Percentiles rank a stretch among this genome's conserved stretches.
These are phyloP conservation scores for Passiflora organensis DNA, from an alignment of 345 rosid genomes.

Conservation along the genomic window DNA sequence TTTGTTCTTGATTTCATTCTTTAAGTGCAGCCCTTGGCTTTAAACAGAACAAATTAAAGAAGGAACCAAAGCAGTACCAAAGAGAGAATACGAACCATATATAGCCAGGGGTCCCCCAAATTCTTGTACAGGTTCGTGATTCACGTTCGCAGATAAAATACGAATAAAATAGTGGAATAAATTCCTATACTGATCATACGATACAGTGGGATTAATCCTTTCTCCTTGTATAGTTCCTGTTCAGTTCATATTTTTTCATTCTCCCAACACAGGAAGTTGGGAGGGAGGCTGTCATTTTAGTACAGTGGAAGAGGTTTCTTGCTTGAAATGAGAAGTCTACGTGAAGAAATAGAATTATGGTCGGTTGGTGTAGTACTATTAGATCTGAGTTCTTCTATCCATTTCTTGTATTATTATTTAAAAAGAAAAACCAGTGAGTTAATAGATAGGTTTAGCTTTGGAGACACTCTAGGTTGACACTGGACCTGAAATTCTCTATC, in stretches of 20 bases:
- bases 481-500: slow-evolving; percentile 35
- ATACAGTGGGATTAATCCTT: no score
- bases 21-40: background rate
- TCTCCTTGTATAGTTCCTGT: no score
- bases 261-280: background rate
- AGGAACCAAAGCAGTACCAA: background rate
- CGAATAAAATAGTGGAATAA: no score
- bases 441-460: slow-evolving; percentile 32
- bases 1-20: background rate
- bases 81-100: background rate
- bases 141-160: background rate
- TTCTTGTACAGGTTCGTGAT: background rate
- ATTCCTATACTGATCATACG: no score
- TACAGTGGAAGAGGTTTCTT: background rate
- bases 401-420: background rate
- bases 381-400: background rate
- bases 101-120: background rate
- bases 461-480: slow-evolving; percentile 64
- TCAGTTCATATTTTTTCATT: no score
- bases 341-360: slow-evolving; percentile 19
- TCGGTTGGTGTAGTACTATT: slow-evolving; percentile 10
- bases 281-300: background rate
- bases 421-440: background rate
- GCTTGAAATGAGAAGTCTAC: background rate
- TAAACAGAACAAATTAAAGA: background rate